Conservation (phyloP, 225 moss, liverwort and hornwort species). For the Sphagnum tenellum region DNA sequence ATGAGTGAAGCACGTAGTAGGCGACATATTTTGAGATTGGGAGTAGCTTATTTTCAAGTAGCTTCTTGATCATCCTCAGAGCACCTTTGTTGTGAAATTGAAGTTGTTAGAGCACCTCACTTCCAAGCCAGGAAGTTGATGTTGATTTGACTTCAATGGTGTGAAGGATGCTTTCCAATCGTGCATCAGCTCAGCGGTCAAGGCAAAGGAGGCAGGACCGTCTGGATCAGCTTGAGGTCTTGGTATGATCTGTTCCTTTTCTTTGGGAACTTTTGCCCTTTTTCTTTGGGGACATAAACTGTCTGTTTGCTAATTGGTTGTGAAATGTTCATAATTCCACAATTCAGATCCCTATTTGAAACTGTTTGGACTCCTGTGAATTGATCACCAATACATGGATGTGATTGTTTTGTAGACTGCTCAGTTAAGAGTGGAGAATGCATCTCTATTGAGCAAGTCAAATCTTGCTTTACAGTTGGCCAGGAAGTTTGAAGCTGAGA, state of each 20-base stretch:
- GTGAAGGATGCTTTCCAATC: constrained; percentile 49
- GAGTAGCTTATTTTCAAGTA: too few relatives aligned
- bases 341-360: background rate
- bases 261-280: background rate
- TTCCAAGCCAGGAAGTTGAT: too few relatives aligned
- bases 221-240: constrained; percentile 43
- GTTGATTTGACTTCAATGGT: too few relatives aligned
- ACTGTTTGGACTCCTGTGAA: background rate
- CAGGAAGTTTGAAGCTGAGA: constrained; percentile 25
- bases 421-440: constrained; percentile 42
- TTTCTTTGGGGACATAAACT: background rate
- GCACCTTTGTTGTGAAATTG: too few relatives aligned
- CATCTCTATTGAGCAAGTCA: constrained; percentile 21
- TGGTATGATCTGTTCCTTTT: constrained; percentile 18
- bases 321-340: background rate
- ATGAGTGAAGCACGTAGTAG: too few relatives aligned
- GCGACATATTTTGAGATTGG: too few relatives aligned
- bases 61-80: too few relatives aligned
- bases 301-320: too few relatives aligned
- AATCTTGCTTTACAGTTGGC: constrained; percentile 30
- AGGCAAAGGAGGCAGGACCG: constrained; percentile 53
- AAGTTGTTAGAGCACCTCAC: too few relatives aligned
- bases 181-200: constrained; percentile 47
- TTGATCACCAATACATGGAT: too few relatives aligned
- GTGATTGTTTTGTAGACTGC: constrained; percentile 27